Evolutionary conservation across 2,329 filamentous ascomycete genomes (phyloP).

Genomic region (Xylaria multiplex): DNA sequence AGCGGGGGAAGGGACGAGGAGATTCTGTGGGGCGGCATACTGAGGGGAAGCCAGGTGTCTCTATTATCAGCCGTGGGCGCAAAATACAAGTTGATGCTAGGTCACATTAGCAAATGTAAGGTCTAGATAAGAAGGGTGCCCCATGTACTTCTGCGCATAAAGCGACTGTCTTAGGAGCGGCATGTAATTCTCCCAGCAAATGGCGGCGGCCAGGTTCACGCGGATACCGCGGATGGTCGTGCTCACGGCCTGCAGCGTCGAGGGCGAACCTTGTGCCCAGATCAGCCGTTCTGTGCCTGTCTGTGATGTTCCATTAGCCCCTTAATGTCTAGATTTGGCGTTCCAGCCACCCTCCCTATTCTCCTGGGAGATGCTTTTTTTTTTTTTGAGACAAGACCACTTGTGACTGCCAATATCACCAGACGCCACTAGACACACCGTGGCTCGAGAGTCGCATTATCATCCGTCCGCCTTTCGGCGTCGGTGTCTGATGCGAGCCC

Average conservation of each 20-base stretch:
- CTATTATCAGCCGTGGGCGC: slow-evolving; percentile 88
- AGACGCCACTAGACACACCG: neutral
- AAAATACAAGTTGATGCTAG: slow-evolving; percentile 81
- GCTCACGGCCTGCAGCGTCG: slow-evolving; percentile 80
- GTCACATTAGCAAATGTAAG: slow-evolving; percentile 8
- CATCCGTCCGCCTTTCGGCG: neutral
- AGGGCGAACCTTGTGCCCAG: slow-evolving; percentile 87
- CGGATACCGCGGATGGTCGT: slow-evolving; percentile 82
- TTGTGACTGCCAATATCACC: too few relatives aligned
- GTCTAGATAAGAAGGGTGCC: neutral
- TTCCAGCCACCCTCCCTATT: neutral
- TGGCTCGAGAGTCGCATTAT: neutral
- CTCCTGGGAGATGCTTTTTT: neutral
- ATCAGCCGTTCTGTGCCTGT: slow-evolving; percentile 75
- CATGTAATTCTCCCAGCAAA: slow-evolving; percentile 99
- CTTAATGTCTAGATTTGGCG: neutral
- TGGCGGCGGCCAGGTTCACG: slow-evolving; percentile 84
- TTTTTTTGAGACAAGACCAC: neutral
- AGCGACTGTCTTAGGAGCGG: slow-evolving; percentile 83
- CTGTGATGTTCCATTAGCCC: slow-evolving; percentile 30
- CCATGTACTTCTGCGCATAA: slow-evolving; percentile 77
- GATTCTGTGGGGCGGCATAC: slow-evolving; percentile 14
- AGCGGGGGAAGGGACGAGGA: slow-evolving; percentile 41
- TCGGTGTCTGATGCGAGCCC: neutral
- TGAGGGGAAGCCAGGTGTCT: slow-evolving; percentile 75